Evolutionary conservation across 2,329 filamentous ascomycete genomes (phyloP), one percentile per base, ranked within the genome.

Genomic region (Trichoderma oligosporum): DNA sequence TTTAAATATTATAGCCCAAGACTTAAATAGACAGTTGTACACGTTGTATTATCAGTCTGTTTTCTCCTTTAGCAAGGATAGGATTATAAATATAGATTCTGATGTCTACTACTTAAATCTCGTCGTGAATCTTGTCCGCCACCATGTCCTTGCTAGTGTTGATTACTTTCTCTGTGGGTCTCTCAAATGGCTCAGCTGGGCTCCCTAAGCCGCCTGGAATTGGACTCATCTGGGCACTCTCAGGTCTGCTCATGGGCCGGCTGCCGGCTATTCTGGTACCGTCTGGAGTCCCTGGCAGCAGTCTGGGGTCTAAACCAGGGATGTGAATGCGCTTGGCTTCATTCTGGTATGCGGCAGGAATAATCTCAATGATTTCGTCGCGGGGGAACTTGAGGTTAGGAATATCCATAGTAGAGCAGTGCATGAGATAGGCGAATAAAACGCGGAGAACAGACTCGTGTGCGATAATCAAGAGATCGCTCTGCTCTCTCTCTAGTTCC

Each of bases 331-430:
- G 86, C 71, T 90, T 94, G 18, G 93, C 90, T 72, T 94, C 88
- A 69, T 99, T 99, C 76, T 97, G 94, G 74, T 99, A 99, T 29
- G 91, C 93, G 16, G 93, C 92, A 3, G 94, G 95, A 59, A 97
- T 95, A 69, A 99, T 97, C 78, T 99, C 94, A 64, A 99, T 96
- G 68, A 99, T 97, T 71, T 99, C 91, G 69, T 99, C 88, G 41
- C 94, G 88, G 4, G 94, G 94, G 67, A 99, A 99, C 63, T 91
- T 89, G 61, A 99, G 83, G 64, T 86, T 88, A 4, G 94, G 94
- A 61, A 99, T 99, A 68, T 96, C 91, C 72, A 88, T 88, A 7
- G 95, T 92, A 70, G 93, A 94, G 75, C 94, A 97, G 65, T 96
- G 94, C 94, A 99, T 99, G 36, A 99, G 80, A 73, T 99, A 99